Evolutionary conservation across 768 basidiomycete genomes (phyloP), one percentile per base, ranked within the genome.

Genomic region (Butyriboletus loyo): DNA sequence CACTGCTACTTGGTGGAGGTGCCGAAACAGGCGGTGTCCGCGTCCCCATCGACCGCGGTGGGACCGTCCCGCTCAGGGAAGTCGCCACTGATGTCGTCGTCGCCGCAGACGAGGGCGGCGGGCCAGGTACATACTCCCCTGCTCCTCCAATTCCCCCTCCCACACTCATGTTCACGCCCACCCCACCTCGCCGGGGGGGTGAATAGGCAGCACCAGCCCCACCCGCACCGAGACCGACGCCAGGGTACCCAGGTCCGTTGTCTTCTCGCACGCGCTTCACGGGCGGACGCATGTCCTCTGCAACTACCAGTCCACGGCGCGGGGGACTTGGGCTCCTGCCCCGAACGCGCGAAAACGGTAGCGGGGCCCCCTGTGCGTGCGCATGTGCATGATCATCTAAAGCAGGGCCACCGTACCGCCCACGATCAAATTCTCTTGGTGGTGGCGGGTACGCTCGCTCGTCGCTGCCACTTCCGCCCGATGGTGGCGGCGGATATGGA

Each of bases 181-280:
- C 3, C 6, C 43, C 44, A 0, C 52, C 45, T 25, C 72, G 62
- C 17, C 71, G 60, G 4, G 65, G 59, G 1, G 70, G 66, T 2
- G 72, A 66, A 55, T 77, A 76, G 15, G 37, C 42, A 22, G 45
- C 15, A 1, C 54, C 48, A 24, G 22, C 45, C 3, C 54, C 55
- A 5, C 38, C 47, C 5, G 15, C 27, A 7, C 41, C 41, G 11
- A 42, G 41, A 11, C 41, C 42, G 9, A 22, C 32, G 14, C 35
- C 38, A 15, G 49, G 51, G 50, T 59, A 60, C 3, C 53, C 53
- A 19, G 63, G 55, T 27, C 72, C 73, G 4, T 39, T 56, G 28
- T 81, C 79, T n/a, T 79, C 79, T 2, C 79, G 71, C 1, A 68
- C 37, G 32, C 80, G 69, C 49, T 80, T 81, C 42, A 73, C 28